Evolutionary conservation across 2,329 filamentous ascomycete species (phyloP).

Genomic region (Botrytis paeoniae): DNA sequence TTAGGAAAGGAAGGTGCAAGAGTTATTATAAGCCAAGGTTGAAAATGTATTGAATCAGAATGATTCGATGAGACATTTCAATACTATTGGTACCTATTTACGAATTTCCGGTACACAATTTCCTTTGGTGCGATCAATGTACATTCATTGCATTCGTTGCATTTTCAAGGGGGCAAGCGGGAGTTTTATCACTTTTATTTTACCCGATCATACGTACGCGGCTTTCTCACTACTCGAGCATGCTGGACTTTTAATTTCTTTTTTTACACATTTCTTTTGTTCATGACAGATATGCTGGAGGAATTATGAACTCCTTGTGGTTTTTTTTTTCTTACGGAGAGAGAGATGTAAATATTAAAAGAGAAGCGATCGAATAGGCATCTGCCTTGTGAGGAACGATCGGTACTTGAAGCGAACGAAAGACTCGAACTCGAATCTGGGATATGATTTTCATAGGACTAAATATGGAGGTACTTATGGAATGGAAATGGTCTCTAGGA

Average conservation of each 20-base stretch:
- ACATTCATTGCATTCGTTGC: constrained; percentile 14
- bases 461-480: no score
- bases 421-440: neutral
- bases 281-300: constrained; percentile 15
- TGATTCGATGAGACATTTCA: neutral
- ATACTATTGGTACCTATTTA: neutral
- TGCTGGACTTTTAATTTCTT: constrained; percentile 6
- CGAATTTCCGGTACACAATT: neutral
- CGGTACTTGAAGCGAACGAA: neutral
- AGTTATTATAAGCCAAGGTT: constrained; percentile 61
- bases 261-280: constrained; percentile 4
- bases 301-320: constrained; percentile 5
- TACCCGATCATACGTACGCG: neutral
- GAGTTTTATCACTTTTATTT: constrained; percentile 8
- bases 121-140: constrained; percentile 7
- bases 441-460: neutral
- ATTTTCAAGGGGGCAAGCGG: constrained; percentile 11
- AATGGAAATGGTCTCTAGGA: neutral
- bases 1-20: constrained; percentile 92
- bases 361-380: neutral
- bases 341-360: neutral
- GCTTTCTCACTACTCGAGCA: constrained; percentile 7
- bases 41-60: neutral
- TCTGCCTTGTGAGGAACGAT: neutral
- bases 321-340: neutral